Evolutionary conservation across 352 stramenopile species (phyloP).

Genomic region (Nothophytophthora sp.): DNA sequence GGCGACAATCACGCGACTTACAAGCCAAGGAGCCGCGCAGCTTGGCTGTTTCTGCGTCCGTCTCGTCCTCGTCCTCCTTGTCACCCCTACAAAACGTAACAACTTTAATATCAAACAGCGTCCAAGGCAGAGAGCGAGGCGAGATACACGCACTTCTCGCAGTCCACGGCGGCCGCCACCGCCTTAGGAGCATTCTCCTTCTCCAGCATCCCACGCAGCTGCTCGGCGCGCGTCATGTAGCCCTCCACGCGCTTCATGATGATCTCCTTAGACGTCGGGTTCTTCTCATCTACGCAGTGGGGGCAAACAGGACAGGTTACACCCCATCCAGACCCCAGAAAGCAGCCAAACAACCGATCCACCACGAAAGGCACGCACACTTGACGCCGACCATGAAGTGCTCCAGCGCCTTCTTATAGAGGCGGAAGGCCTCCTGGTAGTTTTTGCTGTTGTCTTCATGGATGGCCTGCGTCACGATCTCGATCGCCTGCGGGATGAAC

Average conservation of each 20-base stretch:
- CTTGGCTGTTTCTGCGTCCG: conserved; percentile 95
- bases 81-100: conserved; percentile 48
- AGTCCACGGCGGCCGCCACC: conserved; percentile 56
- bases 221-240: conserved; percentile 90
- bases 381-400: conserved; percentile 92
- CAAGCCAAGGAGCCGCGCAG: conserved; percentile 93
- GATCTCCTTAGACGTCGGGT: conserved; percentile 88
- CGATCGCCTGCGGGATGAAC: conserved; percentile 91
- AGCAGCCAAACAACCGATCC: background rate
- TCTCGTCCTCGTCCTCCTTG: conserved; percentile 89
- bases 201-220: conserved; percentile 83
- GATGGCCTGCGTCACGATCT: conserved; percentile 88
- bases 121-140: background rate
- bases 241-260: conserved; percentile 91
- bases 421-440: conserved; percentile 83
- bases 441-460: conserved; percentile 90
- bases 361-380: conserved; percentile 40
- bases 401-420: conserved; percentile 91
- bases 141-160: conserved; percentile 65
- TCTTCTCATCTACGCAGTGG: conserved; percentile 83
- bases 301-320: background rate
- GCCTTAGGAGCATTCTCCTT: conserved; percentile 58
- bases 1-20: conserved; percentile 30
- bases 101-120: background rate
- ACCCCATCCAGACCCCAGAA: background rate